Evolutionary conservation across 441 rosid genomes (phyloP).

Genomic region (Populus trichocarpa): DNA sequence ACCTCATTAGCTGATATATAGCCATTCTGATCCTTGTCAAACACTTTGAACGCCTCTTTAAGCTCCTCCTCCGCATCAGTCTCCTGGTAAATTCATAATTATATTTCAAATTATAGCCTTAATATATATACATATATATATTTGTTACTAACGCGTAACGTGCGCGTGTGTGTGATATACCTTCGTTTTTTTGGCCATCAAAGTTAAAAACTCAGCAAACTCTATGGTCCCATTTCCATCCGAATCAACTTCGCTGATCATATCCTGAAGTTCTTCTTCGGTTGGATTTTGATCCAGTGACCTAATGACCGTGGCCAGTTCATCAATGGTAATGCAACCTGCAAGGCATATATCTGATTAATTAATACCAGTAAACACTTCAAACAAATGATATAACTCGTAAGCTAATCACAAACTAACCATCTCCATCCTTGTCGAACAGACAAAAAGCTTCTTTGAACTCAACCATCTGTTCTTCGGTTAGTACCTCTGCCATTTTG

Average conservation of each 20-base stretch:
- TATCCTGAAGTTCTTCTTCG: conserved; percentile 69
- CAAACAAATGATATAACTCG: no score
- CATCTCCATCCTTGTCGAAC: conserved; percentile 83
- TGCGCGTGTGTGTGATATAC: conserved; percentile 24
- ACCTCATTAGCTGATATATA: conserved; percentile 71
- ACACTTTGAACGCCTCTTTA: conserved; percentile 67
- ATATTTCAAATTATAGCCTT: not conserved
- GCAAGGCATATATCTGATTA: not conserved
- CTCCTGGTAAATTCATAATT: conserved; percentile 27
- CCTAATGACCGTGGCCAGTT: conserved; percentile 66
- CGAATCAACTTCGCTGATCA: conserved; percentile 67
- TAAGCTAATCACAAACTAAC: conserved; percentile 22
- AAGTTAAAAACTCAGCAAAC: conserved; percentile 63
- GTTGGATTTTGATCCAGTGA: conserved; percentile 77
- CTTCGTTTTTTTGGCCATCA: conserved; percentile 70
- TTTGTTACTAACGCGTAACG: no score
- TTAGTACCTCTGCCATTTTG: conserved; percentile 35
- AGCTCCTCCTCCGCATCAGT: conserved; percentile 69
- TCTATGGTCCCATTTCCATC: conserved; percentile 81
- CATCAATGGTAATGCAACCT: conserved; percentile 79
- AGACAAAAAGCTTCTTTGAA: conserved; percentile 73
- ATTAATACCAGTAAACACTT: no score
- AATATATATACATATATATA: not conserved
- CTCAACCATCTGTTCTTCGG: conserved; percentile 70
- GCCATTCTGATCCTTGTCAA: conserved; percentile 72